A percentile compares a stretch with the other conserved stretches of the same genome.
These are phyloP conservation scores for Entamoeba invadens DNA, from an alignment of 208 protist species.

Conservation along the genomic window DNA sequence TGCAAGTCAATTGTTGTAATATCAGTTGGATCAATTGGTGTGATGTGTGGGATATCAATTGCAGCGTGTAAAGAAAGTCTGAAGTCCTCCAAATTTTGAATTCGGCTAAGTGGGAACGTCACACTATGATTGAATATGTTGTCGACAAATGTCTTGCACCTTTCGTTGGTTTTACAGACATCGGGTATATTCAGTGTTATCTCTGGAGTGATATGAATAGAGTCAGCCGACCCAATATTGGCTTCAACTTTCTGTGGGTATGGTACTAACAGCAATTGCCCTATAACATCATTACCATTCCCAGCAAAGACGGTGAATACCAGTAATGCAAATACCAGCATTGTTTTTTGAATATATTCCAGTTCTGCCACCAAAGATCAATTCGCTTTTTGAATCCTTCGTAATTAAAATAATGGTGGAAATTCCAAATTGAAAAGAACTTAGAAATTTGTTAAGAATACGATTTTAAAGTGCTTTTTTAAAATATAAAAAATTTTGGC, in stretches of 20 bases:
- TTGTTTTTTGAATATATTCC: no score
- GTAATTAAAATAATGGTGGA: no score
- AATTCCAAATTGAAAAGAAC: no score
- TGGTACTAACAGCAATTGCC: background rate
- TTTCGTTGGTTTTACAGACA: background rate
- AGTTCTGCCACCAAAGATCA: no score
- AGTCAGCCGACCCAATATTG: background rate
- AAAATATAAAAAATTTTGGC: no score
- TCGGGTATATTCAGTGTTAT: background rate
- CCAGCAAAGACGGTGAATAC: no score
- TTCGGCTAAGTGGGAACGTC: background rate
- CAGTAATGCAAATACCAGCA: no score
- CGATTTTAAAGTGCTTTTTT: no score
- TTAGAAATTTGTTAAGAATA: no score
- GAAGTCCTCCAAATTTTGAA: background rate
- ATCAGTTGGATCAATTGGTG: background rate
- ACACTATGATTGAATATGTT: background rate
- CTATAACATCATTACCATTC: background rate
- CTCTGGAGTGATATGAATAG: background rate
- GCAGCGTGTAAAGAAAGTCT: background rate
- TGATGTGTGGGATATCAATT: background rate
- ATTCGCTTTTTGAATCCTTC: no score
- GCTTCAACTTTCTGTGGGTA: background rate
- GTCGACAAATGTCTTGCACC: background rate
- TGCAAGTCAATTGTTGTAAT: background rate